These are phyloP conservation scores for Stentor coeruleus DNA, from an alignment of 73 alveolate species.

Conservation along the genomic window DNA sequence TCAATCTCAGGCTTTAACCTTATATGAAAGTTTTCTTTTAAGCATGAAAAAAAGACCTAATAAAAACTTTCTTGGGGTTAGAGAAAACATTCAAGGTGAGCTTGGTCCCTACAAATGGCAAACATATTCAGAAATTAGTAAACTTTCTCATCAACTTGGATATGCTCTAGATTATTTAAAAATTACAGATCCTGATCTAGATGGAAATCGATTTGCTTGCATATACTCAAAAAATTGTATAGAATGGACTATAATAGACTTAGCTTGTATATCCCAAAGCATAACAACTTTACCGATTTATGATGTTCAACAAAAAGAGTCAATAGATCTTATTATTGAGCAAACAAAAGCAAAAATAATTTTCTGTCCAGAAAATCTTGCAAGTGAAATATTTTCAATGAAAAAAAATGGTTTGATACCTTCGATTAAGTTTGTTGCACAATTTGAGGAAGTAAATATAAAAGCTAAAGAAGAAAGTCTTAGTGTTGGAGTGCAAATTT, in stretches of 20 bases:
- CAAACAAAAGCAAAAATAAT: constrained; percentile 38
- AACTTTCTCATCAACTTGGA: neutral
- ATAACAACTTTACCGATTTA: constrained; percentile 31
- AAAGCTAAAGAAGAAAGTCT: constrained; percentile 30
- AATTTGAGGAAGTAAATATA: constrained; percentile 33
- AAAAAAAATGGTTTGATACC: constrained; percentile 8
- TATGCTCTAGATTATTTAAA: neutral
- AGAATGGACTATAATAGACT: constrained; percentile 39
- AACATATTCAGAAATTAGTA: neutral
- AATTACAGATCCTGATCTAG: neutral
- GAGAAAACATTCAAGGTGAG: neutral
- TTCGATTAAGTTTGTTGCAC: constrained; percentile 28
- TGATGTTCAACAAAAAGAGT: constrained; percentile 34
- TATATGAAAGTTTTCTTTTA: too few relatives aligned
- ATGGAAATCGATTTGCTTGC: neutral
- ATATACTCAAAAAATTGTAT: constrained; percentile 8
- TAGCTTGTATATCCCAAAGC: constrained; percentile 32
- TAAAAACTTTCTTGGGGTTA: neutral
- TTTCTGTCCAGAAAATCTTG: constrained; percentile 29
- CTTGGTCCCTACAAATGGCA: neutral
- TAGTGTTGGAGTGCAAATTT: constrained; percentile 28
- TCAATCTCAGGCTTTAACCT: too few relatives aligned
- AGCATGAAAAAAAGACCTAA: too few relatives aligned
- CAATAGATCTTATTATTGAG: constrained; percentile 30
- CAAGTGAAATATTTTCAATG: constrained; percentile 16